Conservation (phyloP, 805 yeast genomes). For the Cyberlindnera lachancei region DNA sequence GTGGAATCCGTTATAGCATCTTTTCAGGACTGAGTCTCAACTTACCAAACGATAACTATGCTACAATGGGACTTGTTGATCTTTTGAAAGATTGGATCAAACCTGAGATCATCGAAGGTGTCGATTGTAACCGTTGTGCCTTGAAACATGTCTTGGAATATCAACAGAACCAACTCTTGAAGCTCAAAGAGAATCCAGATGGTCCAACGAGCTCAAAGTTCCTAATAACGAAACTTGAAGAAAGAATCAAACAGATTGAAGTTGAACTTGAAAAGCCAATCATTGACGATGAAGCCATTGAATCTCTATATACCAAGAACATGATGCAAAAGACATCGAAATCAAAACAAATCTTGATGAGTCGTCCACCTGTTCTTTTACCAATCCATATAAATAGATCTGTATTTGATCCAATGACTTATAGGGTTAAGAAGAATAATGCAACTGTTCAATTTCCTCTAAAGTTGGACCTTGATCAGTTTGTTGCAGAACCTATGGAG, state of each 20-base stretch:
- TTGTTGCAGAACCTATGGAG: constrained; percentile 60
- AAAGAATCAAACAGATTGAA: constrained; percentile 42
- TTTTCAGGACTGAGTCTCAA: constrained; percentile 68
- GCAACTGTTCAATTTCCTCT: constrained; percentile 76
- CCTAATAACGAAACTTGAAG: constrained; percentile 25
- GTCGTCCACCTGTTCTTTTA: constrained; percentile 76
- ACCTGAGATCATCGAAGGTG: constrained; percentile 87
- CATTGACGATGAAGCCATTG: constrained; percentile 75
- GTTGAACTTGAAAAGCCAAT: constrained; percentile 54
- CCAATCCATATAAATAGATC: constrained; percentile 89
- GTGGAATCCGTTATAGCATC: constrained; percentile 81
- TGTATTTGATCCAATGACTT: constrained; percentile 83
- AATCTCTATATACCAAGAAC: constrained; percentile 63
- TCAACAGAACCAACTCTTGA: constrained; percentile 30
- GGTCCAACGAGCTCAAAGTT: constrained; percentile 22
- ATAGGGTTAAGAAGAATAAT: constrained; percentile 74
- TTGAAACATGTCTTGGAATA: constrained; percentile 52
- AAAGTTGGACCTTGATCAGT: constrained; percentile 57
- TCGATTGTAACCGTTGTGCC: constrained; percentile 92
- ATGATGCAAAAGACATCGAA: constrained; percentile 71
- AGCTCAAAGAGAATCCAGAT: constrained; percentile 21
- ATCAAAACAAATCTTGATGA: constrained; percentile 72
- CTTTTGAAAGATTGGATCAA: constrained; percentile 60
- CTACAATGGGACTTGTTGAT: constrained; percentile 39
- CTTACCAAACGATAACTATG: constrained; percentile 44